Evolutionary conservation across 208 protist genomes (phyloP).

Genomic region (Leishmania tropica): DNA sequence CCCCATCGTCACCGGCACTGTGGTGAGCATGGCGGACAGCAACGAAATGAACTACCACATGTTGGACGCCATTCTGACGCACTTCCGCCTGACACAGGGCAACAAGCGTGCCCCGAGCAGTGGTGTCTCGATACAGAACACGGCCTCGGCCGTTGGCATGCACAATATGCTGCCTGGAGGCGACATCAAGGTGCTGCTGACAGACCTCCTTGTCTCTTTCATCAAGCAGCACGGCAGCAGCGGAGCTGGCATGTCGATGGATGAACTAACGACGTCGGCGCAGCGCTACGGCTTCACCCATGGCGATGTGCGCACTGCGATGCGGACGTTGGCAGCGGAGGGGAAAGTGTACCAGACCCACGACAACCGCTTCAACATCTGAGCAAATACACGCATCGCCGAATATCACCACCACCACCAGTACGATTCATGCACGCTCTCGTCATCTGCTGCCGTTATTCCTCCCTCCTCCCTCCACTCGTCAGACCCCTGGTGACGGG

Average conservation of each 20-base stretch:
- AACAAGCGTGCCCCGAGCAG: slow-evolving; percentile 35
- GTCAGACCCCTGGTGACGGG: neutral
- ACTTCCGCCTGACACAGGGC: slow-evolving; percentile 82
- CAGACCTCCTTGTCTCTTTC: slow-evolving; percentile 71
- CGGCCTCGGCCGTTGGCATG: slow-evolving; percentile 48
- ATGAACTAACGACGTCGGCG: slow-evolving; percentile 69
- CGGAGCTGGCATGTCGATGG: slow-evolving; percentile 73
- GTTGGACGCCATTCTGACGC: slow-evolving; percentile 87
- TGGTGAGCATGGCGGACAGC: slow-evolving; percentile 80
- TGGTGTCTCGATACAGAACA: slow-evolving; percentile 57
- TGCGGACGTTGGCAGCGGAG: slow-evolving; percentile 72
- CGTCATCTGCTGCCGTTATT: neutral
- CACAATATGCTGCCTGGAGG: slow-evolving; percentile 80
- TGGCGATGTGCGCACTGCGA: slow-evolving; percentile 67
- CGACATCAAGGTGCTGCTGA: slow-evolving; percentile 70
- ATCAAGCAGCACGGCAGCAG: slow-evolving; percentile 70
- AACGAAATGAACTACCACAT: slow-evolving; percentile 92
- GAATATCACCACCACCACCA: neutral
- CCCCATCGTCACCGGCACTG: slow-evolving; percentile 84
- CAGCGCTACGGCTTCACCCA: slow-evolving; percentile 71
- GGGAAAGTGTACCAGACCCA: slow-evolving; percentile 88
- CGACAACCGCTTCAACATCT: slow-evolving; percentile 85
- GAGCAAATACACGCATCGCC: slow-evolving; percentile 3
- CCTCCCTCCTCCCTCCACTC: neutral
- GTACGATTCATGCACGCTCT: neutral